These are phyloP conservation scores for Nemania sp. DNA, from an alignment of 2,329 filamentous ascomycete genomes.

Conservation along the genomic window DNA sequence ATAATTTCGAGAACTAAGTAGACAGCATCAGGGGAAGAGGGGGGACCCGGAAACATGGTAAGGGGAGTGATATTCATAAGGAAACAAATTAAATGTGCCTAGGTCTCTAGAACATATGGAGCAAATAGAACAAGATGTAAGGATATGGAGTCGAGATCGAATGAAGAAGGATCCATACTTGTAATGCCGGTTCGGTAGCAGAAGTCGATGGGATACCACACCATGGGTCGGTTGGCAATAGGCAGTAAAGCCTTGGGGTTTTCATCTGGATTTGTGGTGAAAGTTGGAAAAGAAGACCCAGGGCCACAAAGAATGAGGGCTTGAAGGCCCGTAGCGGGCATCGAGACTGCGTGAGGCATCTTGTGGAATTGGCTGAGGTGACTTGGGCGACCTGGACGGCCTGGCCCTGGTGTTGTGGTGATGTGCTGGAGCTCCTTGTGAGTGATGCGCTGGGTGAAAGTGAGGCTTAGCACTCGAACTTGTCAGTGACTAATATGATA, in stretches of 20 bases:
- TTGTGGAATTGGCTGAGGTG: conserved; percentile 31
- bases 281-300: conserved; percentile 83
- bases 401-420: background rate
- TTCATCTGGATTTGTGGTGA: conserved; percentile 82
- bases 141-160: background rate
- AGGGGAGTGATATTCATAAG: background rate
- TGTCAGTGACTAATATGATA: background rate
- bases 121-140: background rate
- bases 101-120: background rate
- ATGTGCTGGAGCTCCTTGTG: conserved; percentile 3
- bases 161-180: conserved; percentile 60
- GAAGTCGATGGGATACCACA: conserved; percentile 90
- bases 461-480: background rate
- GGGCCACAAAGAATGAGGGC: conserved; percentile 86
- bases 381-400: background rate
- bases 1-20: too few species aligned
- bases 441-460: background rate
- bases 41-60: background rate
- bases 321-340: conserved; percentile 82
- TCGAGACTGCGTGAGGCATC: conserved; percentile 82
- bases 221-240: conserved; percentile 87
- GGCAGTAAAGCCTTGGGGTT: conserved; percentile 85
- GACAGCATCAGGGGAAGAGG: background rate
- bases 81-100: background rate
- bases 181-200: conserved; percentile 85